Base-by-base conservation (phyloP, 2,329 filamentous ascomycete genomes). In the Cladosporium sp. region DNA sequence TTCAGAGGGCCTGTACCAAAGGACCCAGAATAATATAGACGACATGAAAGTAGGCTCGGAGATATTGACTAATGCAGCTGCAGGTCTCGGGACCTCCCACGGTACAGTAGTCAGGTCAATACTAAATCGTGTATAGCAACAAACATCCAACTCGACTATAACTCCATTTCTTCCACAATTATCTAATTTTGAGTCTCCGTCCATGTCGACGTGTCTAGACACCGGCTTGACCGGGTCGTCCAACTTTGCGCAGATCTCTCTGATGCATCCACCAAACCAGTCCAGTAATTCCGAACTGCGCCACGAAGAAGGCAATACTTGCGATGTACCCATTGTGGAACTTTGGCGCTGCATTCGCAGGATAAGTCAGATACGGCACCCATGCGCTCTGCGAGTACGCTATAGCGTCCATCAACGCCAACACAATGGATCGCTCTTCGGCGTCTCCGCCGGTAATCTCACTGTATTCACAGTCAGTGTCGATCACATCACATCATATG, bases 361-460 rank as follows among this genome's bases (percentile, higher is more conserved):
- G 57, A 30, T 44, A 66, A 34, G 54, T 34, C 18, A 66, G 58
- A 38, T 60, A 61, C 6, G 89, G 89, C 52, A 92, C 74, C 88
- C 88, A 91, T 0, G 88, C 87, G 72, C 91, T 88, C 51, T 92
- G 77, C 1, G 90, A 87, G 67, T 90, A 90, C 0, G 88, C 88
- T 78, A 91, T 84, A 73, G 89, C 84, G 67, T 91, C 91, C 87
- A 91, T 91, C n/a, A 81, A 78, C 0, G 82, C 88, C 0, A 88
- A 83, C 0, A 91, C 87, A 3, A 92, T 78, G 0, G 89, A 88
- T 12, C 88, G 80, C 77, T 91, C 88, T 74, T 91, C 88, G 64
- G 88, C 86, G 57, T 88, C 82, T 2, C 77, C 77, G 2, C 81
- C 78, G 66, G 84, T 86, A 21, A 86, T 85, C 68, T 86, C 85